Percentiles rank a stretch among this genome's conserved stretches.
phyloP scores from a whole-genome alignment of 2,329 filamentous ascomycete genomes.

The Ascocoryne sarcoides region DNA sequence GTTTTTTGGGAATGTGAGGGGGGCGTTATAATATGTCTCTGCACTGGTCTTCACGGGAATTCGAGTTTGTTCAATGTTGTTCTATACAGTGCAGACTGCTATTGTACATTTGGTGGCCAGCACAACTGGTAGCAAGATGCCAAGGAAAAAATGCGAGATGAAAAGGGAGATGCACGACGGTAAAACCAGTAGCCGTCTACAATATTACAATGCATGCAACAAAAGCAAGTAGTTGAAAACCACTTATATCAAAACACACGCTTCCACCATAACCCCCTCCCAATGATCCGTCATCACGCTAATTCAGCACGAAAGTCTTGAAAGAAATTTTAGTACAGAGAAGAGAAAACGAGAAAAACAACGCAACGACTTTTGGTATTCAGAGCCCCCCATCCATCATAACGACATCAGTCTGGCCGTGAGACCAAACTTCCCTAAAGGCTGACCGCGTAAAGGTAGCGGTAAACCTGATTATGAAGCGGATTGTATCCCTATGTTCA shows the following conservation, averaged over 20 bases:
- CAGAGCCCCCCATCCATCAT: conserved; percentile 22
- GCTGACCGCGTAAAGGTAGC: conserved; percentile 20
- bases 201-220: conserved; percentile 29
- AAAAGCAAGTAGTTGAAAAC: conserved; percentile 14
- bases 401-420: conserved; percentile 22
- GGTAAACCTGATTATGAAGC: conserved; percentile 20
- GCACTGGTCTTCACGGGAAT: too few relatives aligned
- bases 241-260: conserved; percentile 19
- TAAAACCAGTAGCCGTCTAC: conserved; percentile 25
- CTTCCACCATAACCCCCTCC: conserved; percentile 11
- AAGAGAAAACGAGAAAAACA: conserved; percentile 24
- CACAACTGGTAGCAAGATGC: conserved; percentile 13
- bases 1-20: too few relatives aligned
- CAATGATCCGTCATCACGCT: conserved; percentile 28
- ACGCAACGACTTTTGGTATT: conserved; percentile 25
- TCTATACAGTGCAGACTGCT: conserved; percentile 13
- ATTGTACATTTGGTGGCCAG: conserved; percentile 19
- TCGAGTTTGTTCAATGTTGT: too few relatives aligned
- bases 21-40: too few relatives aligned
- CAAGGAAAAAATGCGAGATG: background rate
- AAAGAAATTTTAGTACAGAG: conserved; percentile 27
- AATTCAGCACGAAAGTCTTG: conserved; percentile 24
- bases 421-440: conserved; percentile 22
- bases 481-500: conserved; percentile 19
- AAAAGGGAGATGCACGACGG: conserved; percentile 17